A percentile compares a stretch with the other conserved stretches of the same genome.
These are phyloP conservation scores for Calocera cornea DNA, from an alignment of 768 basidiomycete species.

Conservation along the genomic window DNA sequence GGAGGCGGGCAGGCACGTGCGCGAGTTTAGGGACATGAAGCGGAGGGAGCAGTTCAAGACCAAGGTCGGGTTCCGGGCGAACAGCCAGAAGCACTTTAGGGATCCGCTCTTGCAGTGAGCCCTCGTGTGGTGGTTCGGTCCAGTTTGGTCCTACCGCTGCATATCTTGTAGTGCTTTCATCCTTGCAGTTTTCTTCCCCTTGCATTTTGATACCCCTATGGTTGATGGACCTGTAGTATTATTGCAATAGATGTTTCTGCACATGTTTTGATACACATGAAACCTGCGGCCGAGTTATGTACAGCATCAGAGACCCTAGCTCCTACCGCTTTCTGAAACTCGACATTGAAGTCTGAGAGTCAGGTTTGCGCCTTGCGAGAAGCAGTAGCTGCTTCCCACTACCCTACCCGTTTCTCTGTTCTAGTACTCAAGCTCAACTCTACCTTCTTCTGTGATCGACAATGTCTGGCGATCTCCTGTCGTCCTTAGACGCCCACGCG, in stretches of 20 bases:
- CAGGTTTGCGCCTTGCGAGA: too few relatives aligned
- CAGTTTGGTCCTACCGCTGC: too few relatives aligned
- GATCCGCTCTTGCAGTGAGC: constrained; percentile 45
- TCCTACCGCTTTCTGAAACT: neutral
- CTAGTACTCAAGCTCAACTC: too few relatives aligned
- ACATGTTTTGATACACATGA: too few relatives aligned
- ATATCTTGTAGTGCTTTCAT: too few relatives aligned
- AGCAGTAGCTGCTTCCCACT: too few relatives aligned
- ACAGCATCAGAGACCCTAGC: neutral
- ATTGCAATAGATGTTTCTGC: too few relatives aligned
- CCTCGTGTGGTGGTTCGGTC: neutral
- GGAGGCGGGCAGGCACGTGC: constrained; percentile 76
- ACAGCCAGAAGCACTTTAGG: constrained; percentile 76
- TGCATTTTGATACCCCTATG: neutral
- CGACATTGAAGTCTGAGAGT: too few relatives aligned
- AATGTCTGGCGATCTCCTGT: neutral
- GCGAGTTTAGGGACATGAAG: constrained; percentile 70
- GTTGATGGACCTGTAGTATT: neutral
- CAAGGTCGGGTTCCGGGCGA: constrained; percentile 61
- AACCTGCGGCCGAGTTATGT: too few relatives aligned
- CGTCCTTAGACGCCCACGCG: neutral
- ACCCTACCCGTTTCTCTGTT: too few relatives aligned
- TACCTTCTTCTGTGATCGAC: neutral
- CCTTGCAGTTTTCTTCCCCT: neutral
- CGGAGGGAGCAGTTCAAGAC: constrained; percentile 75